Base-by-base conservation (phyloP, 768 basidiomycete genomes). In the Collybiopsis luxurians region DNA sequence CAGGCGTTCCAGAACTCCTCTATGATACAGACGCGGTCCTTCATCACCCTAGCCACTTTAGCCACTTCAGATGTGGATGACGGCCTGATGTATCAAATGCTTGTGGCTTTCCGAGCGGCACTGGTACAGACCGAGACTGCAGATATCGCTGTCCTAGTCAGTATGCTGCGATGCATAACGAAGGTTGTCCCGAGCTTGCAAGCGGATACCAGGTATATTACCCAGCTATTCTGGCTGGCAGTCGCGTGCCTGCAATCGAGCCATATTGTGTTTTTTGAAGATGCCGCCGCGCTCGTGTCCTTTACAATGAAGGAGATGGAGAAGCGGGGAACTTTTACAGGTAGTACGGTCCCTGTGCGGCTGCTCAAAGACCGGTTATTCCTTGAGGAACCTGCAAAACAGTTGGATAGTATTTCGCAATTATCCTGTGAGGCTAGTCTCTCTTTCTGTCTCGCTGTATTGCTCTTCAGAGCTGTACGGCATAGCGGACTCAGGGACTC, bases 1-100 rank as follows among this genome's bases (percentile, higher is more conserved):
- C 90, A 89, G 0, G 92, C 94, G 19, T 96, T 96, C 74, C 95
- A 96, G 64, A 81, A 89, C 46, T 92, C 90, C 3, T 88, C 92
- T 0, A 85, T 89, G 2, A 83, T 94, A 17, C 95, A 96, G 66
- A 85, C 88, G 26, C 85, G 92, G 10, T 90, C 92, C 0, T 96
- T 95, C 68, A 82, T 90, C 30, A 85, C 89, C 2, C 80, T 97
- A 9, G 90, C 90, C 3, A 79, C 82, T n/a, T 78, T 95, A n/a
- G 87, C 91, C 15, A 83, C 82, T 3, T 81, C 87, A 2, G 91
- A 94, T 24, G 89, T 95, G 40, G 95, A 97, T 61, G 95, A 95
- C 59, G 95, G 96, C 66, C 84, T 95, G 61, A 75, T 96, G 53
- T 96, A 95, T 63, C 95, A 97, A 66, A 92, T 96, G 71, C 82